Base-by-base conservation (phyloP, 1,284 basidiomycete species). In the Cystobasidium sp. region DNA sequence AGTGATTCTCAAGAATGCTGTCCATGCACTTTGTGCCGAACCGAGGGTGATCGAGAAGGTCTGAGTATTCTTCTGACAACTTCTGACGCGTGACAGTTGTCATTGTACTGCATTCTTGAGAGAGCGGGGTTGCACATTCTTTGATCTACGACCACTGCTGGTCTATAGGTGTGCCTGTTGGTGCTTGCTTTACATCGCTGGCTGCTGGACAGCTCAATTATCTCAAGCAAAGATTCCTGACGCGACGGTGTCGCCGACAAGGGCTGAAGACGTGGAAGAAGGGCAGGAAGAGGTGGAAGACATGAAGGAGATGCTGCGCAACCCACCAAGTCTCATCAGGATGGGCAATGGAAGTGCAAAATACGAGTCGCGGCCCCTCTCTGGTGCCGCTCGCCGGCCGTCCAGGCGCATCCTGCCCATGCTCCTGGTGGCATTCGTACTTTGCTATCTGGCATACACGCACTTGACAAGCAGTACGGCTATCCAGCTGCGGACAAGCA, bases 301-400 rank as follows among this genome's bases (percentile, higher is more conserved):
- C 10, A 66, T 53, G 64, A 43, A 47, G 39, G 64, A 66, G 51
- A 66, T 66, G 64, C 64, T 66, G 49, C 47, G 64, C 49, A 66
- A 52, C 22, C 49, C 64, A 41, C 49, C 64, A 43, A 24, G 41
- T 20, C 64, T 66, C 37, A 53, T 66, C 49, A 66, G 31, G 22
- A n/a, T 52, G 10, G 64, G 49, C 6, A 66, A 51, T 18, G 51
- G 47, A 14, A 66, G 64, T 8, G 51, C 47, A 43, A 66, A 66
- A 43, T 66, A 66, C 20, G 51, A 66, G 14, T 22, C 64, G n/a
- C 22, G 64, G 18, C 39, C 49, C 7, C 39, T 53, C 64, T 52
- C 49, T 16, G 31, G 31, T 31, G 39, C 64, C 1, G 22, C 44
- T n/a, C 61, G 61, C 7, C 41, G 51, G 14, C 64, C 64, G 31